phyloP scores from a whole-genome alignment of 2,329 filamentous ascomycete species.

The Cladobotryum mycophilum region DNA sequence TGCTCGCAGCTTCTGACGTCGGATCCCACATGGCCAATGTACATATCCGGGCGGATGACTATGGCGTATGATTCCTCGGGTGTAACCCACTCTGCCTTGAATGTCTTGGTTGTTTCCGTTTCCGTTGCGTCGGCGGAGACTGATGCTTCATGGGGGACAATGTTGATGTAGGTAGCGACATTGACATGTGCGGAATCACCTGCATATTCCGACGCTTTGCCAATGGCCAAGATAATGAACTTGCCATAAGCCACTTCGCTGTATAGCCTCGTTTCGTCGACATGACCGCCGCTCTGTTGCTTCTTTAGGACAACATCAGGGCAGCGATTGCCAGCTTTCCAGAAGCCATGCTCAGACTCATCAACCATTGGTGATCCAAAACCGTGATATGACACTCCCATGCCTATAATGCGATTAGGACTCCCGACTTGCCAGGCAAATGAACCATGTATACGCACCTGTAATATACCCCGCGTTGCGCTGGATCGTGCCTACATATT shows the following conservation, averaged over 20 bases:
- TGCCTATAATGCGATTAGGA: slow-evolving; percentile 17
- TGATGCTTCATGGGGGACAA: not conserved
- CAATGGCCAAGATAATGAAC: slow-evolving; percentile 21
- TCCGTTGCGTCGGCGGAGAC: not conserved
- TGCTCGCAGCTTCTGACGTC: slow-evolving; percentile 19
- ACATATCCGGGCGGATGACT: slow-evolving; percentile 36
- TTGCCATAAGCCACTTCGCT: slow-evolving; percentile 26
- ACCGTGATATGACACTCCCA: slow-evolving; percentile 36
- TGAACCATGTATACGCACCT: slow-evolving; percentile 21
- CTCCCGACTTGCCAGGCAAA: too few relatives aligned
- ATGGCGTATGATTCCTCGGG: slow-evolving; percentile 22
- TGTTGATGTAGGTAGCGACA: slow-evolving; percentile 9
- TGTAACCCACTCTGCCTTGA: slow-evolving; percentile 25
- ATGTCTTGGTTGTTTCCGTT: slow-evolving; percentile 12
- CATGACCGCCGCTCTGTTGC: not conserved
- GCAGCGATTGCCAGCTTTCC: slow-evolving; percentile 32
- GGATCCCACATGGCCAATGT: slow-evolving; percentile 30
- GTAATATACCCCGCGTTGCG: slow-evolving; percentile 44
- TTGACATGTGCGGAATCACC: slow-evolving; percentile 4
- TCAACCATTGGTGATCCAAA: slow-evolving; percentile 29
- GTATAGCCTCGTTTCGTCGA: slow-evolving; percentile 24
- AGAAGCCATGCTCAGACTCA: slow-evolving; percentile 28
- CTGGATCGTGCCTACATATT: slow-evolving; percentile 42
- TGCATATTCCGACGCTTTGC: slow-evolving; percentile 7
- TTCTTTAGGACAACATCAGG: slow-evolving; percentile 29